Conservation (phyloP, 257 asterid species). For the Solanum appendiculatum region DNA sequence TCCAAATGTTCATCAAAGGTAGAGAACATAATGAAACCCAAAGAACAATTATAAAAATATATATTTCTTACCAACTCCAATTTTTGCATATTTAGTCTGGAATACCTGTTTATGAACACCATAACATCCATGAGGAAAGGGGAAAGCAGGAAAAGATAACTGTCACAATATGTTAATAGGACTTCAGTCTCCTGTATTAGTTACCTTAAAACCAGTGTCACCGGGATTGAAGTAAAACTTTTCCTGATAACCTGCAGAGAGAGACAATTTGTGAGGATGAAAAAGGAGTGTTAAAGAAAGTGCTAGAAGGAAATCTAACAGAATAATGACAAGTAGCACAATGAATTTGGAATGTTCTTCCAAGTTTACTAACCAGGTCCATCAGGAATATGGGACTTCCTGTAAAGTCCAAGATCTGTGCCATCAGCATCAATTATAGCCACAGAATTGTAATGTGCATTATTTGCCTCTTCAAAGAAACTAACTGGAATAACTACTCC, state of each 20-base stretch:
- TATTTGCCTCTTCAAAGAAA: constrained; percentile 94
- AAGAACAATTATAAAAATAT: background rate
- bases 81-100: constrained; percentile 80
- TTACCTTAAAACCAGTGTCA: constrained; percentile 95
- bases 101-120: constrained; percentile 51
- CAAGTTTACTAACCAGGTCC: constrained; percentile 69
- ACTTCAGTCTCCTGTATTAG: background rate
- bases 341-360: background rate
- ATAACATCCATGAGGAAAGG: background rate
- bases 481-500: constrained; percentile 96
- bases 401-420: constrained; percentile 84
- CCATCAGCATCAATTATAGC: constrained; percentile 95
- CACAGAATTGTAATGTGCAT: constrained; percentile 91
- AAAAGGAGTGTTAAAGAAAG: background rate
- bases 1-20: background rate
- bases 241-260: constrained; percentile 83
- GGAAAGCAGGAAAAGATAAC: background rate
- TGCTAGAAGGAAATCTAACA: background rate
- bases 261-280: background rate
- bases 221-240: constrained; percentile 96
- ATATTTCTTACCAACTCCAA: constrained; percentile 77
- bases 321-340: background rate
- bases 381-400: constrained; percentile 97
- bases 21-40: background rate
- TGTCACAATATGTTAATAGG: background rate